A percentile compares a stretch with the other conserved stretches of the same genome.
phyloP scores from a whole-genome alignment of 2,329 filamentous ascomycete genomes.

The Cladosporium austrohemisphaericum region DNA sequence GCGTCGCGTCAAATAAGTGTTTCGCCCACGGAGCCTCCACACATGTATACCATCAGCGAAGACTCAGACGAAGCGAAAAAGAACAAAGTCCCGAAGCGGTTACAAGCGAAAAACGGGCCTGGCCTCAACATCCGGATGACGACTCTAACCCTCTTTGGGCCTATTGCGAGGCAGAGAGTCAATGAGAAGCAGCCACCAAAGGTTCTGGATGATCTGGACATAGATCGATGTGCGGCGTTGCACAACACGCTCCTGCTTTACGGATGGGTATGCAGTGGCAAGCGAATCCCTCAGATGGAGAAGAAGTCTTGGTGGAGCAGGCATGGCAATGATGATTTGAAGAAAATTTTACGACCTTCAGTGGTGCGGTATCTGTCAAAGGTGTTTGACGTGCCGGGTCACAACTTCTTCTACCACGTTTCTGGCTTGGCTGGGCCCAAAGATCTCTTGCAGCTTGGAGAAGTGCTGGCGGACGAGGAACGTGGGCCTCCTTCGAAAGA shows the following conservation, averaged over 20 bases:
- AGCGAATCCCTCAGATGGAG: constrained; percentile 28
- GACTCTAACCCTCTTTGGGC: constrained; percentile 25
- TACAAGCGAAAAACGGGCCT: constrained; percentile 4
- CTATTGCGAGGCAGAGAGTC: constrained; percentile 32
- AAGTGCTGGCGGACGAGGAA: constrained; percentile 30
- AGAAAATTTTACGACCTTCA: constrained; percentile 26
- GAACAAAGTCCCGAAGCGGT: constrained; percentile 12
- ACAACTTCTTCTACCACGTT: constrained; percentile 34
- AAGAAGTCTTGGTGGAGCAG: constrained; percentile 32
- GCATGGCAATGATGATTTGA: constrained; percentile 26
- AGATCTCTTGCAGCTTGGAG: constrained; percentile 29
- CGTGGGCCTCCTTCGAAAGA: constrained; percentile 14
- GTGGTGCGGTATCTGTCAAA: constrained; percentile 30
- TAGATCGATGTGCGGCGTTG: constrained; percentile 31
- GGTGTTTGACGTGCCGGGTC: constrained; percentile 31
- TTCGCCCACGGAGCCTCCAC: too few relatives aligned
- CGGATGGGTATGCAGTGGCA: constrained; percentile 33
- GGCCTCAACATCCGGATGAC: constrained; percentile 18
- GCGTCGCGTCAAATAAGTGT: too few relatives aligned
- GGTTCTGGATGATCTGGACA: constrained; percentile 25
- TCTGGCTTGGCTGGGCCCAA: constrained; percentile 26
- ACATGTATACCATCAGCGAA: constrained; percentile 14
- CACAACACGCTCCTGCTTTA: constrained; percentile 35
- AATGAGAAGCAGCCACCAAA: constrained; percentile 23
- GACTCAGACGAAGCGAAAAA: constrained; percentile 3